Percentiles rank a stretch among this genome's conserved stretches.
Conservation (phyloP, 495 filamentous ascomycete genomes). For the Penicillium steckii region DNA sequence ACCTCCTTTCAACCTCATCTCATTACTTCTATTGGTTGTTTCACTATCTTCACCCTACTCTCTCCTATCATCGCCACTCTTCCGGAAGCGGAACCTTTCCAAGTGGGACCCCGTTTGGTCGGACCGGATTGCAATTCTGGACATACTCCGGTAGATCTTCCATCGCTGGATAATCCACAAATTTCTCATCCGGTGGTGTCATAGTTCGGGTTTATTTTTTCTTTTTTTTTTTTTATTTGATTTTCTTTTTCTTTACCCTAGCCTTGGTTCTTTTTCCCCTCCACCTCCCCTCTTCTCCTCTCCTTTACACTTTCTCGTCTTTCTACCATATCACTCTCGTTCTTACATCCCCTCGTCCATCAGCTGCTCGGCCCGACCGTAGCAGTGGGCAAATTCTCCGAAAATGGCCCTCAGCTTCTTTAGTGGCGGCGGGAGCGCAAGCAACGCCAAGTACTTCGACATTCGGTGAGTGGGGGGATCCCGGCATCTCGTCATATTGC, state of each 20-base stretch:
- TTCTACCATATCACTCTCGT: not conserved
- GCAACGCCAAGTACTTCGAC: slow-evolving; percentile 55
- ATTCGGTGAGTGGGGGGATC: slow-evolving; percentile 44
- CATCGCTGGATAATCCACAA: slow-evolving; percentile 19
- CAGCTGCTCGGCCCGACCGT: slow-evolving; percentile 21
- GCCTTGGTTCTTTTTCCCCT: slow-evolving; percentile 1
- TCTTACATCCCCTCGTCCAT: not conserved
- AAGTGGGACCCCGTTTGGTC: slow-evolving; percentile 28
- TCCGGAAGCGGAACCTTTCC: slow-evolving; percentile 31
- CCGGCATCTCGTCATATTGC: not conserved
- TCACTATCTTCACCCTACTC: too few species aligned
- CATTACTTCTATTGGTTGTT: too few species aligned
- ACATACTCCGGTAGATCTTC: slow-evolving; percentile 28
- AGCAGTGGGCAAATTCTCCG: slow-evolving; percentile 18
- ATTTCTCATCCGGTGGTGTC: slow-evolving; percentile 4
- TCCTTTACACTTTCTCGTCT: not conserved
- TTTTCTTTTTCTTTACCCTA: slow-evolving; percentile 2
- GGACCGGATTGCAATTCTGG: slow-evolving; percentile 30
- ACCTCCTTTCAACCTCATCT: too few species aligned
- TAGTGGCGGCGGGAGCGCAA: slow-evolving; percentile 44
- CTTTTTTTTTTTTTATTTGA: not conserved
- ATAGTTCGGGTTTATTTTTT: slow-evolving; percentile 15
- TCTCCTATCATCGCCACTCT: slow-evolving; percentile 12
- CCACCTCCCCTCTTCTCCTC: not conserved
- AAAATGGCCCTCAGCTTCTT: slow-evolving; percentile 54